A percentile compares a stretch with the other conserved stretches of the same genome.
These are phyloP conservation scores for Colletotrichum cordylinicola DNA, from an alignment of 2,329 filamentous ascomycete genomes.

Conservation along the genomic window DNA sequence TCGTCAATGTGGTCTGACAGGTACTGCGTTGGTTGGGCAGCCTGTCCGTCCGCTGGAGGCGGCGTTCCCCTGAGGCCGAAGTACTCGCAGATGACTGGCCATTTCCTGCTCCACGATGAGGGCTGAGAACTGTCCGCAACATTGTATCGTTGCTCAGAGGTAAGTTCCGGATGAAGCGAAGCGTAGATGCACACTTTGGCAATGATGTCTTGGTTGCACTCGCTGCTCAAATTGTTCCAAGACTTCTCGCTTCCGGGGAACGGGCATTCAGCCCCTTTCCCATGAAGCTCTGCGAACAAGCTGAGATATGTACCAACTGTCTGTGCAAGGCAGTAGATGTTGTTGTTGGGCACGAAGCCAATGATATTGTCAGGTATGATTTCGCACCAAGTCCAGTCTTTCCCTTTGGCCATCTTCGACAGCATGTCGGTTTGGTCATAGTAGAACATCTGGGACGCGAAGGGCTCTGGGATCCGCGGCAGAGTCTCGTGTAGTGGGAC, in stretches of 20 bases:
- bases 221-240: constrained; percentile 37
- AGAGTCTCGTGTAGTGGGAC: constrained; percentile 43
- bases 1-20: constrained; percentile 34
- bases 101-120: constrained; percentile 46
- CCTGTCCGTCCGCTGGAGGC: constrained; percentile 28
- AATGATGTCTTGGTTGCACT: constrained; percentile 40
- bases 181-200: constrained; percentile 47
- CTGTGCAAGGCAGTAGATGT: constrained; percentile 47
- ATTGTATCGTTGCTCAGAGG: constrained; percentile 44
- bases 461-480: constrained; percentile 45
- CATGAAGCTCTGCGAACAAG: constrained; percentile 40
- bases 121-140: constrained; percentile 42
- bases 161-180: constrained; percentile 43
- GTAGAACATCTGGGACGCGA: constrained; percentile 50
- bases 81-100: constrained; percentile 50
- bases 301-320: constrained; percentile 42
- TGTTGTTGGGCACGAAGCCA: constrained; percentile 48
- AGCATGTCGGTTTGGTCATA: constrained; percentile 49
- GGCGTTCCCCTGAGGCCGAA: constrained; percentile 48
- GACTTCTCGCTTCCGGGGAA: constrained; percentile 41
- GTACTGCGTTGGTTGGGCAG: constrained; percentile 26
- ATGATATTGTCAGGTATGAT: constrained; percentile 48
- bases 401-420: constrained; percentile 36
- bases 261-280: constrained; percentile 34
- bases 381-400: constrained; percentile 48